Percentiles rank a stretch among this genome's conserved stretches.
phyloP scores from a whole-genome alignment of 495 filamentous ascomycete species.

The Margaritispora aquatica region DNA sequence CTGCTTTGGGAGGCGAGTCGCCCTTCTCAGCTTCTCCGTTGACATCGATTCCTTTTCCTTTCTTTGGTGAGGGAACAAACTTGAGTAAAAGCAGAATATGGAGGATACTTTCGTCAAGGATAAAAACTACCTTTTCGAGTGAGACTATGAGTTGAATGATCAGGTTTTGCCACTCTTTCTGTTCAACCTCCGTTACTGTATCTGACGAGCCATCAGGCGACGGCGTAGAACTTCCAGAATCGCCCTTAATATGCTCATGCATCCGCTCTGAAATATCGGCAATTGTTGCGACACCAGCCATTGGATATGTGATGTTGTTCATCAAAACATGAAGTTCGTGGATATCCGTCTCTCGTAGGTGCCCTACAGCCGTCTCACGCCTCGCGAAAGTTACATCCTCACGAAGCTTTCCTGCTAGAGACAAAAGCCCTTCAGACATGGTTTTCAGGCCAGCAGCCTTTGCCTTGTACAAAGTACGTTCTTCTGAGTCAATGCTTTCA shows the following conservation, averaged over 20 bases:
- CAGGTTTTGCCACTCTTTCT: constrained; percentile 9
- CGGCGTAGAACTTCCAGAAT: not conserved
- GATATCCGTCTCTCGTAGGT: constrained; percentile 57
- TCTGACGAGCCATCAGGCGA: not conserved
- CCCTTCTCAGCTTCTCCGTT: constrained; percentile 44
- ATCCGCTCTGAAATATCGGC: constrained; percentile 14
- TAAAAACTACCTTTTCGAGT: constrained; percentile 16
- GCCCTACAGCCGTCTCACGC: constrained; percentile 65
- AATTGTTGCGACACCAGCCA: constrained; percentile 12
- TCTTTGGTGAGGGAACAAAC: constrained; percentile 43
- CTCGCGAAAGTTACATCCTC: constrained; percentile 74
- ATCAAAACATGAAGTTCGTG: constrained; percentile 7
- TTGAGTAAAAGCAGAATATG: constrained; percentile 56
- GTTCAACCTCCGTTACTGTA: not conserved
- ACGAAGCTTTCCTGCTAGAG: constrained; percentile 61
- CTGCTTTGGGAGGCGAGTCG: constrained; percentile 37
- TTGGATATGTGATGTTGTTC: constrained; percentile 10
- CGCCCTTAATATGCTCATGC: not conserved
- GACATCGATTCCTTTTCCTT: constrained; percentile 42
- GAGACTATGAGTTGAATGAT: not conserved
- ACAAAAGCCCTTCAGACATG: constrained; percentile 45
- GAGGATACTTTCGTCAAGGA: constrained; percentile 62
- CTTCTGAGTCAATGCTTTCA: not conserved
- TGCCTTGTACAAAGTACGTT: not conserved
- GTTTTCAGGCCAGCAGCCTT: constrained; percentile 31